Evolutionary conservation across 441 rosid genomes (phyloP), one percentile per base, ranked within the genome.

Genomic region (Aquilaria agallochum): DNA sequence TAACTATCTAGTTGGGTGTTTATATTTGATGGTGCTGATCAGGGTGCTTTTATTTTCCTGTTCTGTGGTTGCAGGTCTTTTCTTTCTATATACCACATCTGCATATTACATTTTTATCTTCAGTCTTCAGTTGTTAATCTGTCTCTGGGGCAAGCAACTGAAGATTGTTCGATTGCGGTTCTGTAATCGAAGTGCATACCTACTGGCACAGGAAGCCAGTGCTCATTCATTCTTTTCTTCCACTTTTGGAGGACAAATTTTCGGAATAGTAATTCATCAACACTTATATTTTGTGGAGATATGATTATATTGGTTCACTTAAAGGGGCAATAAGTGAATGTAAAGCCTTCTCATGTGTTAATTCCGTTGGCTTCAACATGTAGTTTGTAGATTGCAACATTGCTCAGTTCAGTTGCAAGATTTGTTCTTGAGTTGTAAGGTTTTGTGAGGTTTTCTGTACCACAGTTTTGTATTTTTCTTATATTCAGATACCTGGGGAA

Each of bases 241-340:
- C 56, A 51, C 60, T 11, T 27, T 52, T 50, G 44, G 34, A 33
- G 61, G 36, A 2, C 30, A 47, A 49, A 49, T 46, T 13, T 48
- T 64, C 30, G 33, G 36, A 31, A 46, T 6, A 8, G 49, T 40
- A 49, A 68, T 58, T 60, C 55, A 32, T 4, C 40, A 20, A 65
- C 68, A 48, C 44, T 59, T 52, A 52, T 36, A 60, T 63, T 31
- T 69, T 68, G 68, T 66, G 70, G n/a, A 10, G 50, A 76, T 59
- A 55, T 53, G 69, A 72, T 72, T 77, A 65, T 44, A 80, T 77
- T 74, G 68, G 65, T 75, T 72, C 60, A 53, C 64, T 53, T 67
- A 34, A 66, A 51, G 54, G 50, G 53, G 56, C 47, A 56, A 50
- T 56, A 56, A 54, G 45, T 64, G 68, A 60, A 47, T 46, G 60